Base-by-base conservation (phyloP, 1,284 basidiomycete genomes). In the Mixia osmundae region DNA sequence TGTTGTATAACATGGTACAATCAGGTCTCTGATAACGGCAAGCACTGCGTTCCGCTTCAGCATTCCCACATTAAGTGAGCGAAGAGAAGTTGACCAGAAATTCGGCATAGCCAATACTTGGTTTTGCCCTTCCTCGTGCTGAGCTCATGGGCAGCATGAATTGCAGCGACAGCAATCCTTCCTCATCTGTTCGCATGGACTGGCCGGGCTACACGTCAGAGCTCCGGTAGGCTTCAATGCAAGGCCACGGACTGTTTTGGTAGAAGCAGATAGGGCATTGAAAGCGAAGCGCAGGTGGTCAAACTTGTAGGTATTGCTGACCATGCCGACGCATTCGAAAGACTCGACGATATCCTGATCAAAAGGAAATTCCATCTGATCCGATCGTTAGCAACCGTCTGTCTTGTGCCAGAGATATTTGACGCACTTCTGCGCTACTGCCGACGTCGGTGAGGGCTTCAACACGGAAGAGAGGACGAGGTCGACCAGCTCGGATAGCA, bases 281-380 rank as follows among this genome's bases (percentile, higher is more conserved):
- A 71, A 54, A 3, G 76, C 68, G 28, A 69, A 64, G 3, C 64
- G 54, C 38, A 91, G 71, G 47, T 79, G 74, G 15, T 61, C 57
- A 41, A 77, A 74, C 24, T 72, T 69, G 56, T 89, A 91, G 50
- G n/a, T 80, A 53, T 76, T 79, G 18, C 61, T 64, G n/a, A 80
- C 65, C 5, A 59, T 56, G 25, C 62, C 58, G 8, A 57, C 62
- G 52, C 82, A 89, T 46, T 83, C 76, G 50, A 85, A 82, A 0
- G 71, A 68, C 55, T 89, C 80, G 28, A 91, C 65, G 0, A 89
- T 77, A 36, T 87, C 80, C 35, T 66, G 64, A 50, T 87, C 82
- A 48, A 82, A 80, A 1, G 79, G 78, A 46, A 85, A 89, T 54
- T 91, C 83, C 70, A 89, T 76, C 78, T 85, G 49, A 16, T 15